Conservation (phyloP, 345 rosid species). For the Sonneratia caseolaris region DNA sequence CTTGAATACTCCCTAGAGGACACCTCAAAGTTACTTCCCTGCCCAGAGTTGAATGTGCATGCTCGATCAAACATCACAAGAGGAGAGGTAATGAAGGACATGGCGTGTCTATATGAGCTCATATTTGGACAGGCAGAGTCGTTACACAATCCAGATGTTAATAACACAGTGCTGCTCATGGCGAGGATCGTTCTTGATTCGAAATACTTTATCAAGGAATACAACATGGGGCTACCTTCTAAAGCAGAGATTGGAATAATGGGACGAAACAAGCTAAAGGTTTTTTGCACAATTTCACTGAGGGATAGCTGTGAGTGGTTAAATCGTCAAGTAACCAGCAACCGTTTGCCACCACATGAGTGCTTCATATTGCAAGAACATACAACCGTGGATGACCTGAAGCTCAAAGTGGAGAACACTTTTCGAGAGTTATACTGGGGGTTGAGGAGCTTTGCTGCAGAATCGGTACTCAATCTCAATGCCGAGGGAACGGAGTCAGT, state of each 20-base stretch:
- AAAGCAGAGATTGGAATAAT: conserved; percentile 20
- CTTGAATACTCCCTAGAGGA: conserved; percentile 81
- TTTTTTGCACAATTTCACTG: conserved; percentile 44
- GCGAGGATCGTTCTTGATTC: conserved; percentile 65
- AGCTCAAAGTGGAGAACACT: conserved; percentile 43
- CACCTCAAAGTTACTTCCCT: conserved; percentile 30
- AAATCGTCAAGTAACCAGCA: conserved; percentile 14
- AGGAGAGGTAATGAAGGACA: conserved; percentile 60
- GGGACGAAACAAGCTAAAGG: conserved; percentile 37
- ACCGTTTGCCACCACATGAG: conserved; percentile 36
- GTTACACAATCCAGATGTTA: conserved; percentile 21
- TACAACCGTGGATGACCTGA: conserved; percentile 58
- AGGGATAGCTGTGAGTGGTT: conserved; percentile 16
- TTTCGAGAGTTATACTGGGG: conserved; percentile 74
- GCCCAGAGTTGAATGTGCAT: conserved; percentile 30
- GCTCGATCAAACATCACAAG: conserved; percentile 41
- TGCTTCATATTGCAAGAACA: conserved; percentile 43
- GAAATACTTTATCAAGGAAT: conserved; percentile 62
- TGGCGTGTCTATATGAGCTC: conserved; percentile 38
- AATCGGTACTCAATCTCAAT: conserved; percentile 32
- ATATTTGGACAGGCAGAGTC: conserved; percentile 46
- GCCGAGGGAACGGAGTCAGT: conserved; percentile 30
- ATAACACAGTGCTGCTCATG: conserved; percentile 42
- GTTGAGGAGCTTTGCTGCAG: conserved; percentile 33
- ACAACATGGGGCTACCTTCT: conserved; percentile 17